Conservation (phyloP, 202 grass and related monocot genomes). For the Schoenoplectus tabernaemontani region DNA sequence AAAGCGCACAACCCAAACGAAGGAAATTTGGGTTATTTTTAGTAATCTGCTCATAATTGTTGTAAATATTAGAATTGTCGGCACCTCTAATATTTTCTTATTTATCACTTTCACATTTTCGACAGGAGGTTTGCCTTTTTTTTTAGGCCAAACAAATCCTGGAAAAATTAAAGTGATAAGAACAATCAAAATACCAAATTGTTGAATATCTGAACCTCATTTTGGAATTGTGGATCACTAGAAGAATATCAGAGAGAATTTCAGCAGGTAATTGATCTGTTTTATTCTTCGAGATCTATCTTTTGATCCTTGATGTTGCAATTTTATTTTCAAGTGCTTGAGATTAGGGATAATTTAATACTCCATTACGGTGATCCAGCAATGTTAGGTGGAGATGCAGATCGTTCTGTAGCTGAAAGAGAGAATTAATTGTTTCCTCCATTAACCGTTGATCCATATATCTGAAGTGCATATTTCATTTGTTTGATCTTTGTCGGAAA, state of each 20-base stretch:
- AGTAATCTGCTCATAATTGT: not conserved
- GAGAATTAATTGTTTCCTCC: too few species aligned
- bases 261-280: not conserved
- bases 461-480: not conserved
- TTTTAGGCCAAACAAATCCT: conserved; percentile 10
- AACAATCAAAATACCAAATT: not conserved
- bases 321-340: not conserved
- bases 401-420: not conserved
- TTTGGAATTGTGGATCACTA: not conserved
- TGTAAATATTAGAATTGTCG: not conserved
- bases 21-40: conserved; percentile 11
- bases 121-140: not conserved
- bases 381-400: not conserved
- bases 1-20: not conserved
- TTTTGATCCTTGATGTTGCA: not conserved
- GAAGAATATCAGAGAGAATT: not conserved
- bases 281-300: not conserved
- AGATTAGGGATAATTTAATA: not conserved
- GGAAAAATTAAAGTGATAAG: not conserved
- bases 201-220: not conserved
- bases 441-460: not conserved
- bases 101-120: not conserved
- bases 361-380: not conserved
- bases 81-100: not conserved
- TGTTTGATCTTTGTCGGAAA: not conserved